Base-by-base conservation (phyloP, 805 yeast species). In the Spathaspora sp. region DNA sequence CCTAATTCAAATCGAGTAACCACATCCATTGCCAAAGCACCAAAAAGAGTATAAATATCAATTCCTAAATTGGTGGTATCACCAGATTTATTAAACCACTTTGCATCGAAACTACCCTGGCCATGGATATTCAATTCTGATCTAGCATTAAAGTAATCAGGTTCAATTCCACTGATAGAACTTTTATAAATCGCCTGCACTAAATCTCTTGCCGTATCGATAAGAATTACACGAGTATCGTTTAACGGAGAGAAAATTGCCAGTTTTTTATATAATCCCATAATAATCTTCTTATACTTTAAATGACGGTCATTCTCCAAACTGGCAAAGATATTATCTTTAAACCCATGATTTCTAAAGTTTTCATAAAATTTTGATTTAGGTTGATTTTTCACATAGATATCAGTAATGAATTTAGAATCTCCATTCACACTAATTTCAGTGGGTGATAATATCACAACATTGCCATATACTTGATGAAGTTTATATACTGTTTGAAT, bases 11-110 rank as follows among this genome's bases (percentile, higher is more conserved):
- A 83, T 18, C 78, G 76, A 1, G 85, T 76, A 1, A 85, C 82
- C 3, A 82, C 85, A 58, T 86, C 91, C 82, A 86, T 80, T 4
- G 92, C 91, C 59, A 86, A 70, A 16, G 84, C 69, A n/a, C 83
- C 83, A 72, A 85, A 86, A n/a, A 86, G 62, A 17, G 80, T 72
- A 57, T 81, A 82, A 2, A 81, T 84, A 48, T 86, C 86, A 40
- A 73, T 68, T 12, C 74, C 75, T 40, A 84, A 59, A 31, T 77
- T 66, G 9, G 59, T 44, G 1, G 50, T 20, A 47, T 50, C 53
- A 11, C 56, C 54, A 3, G 56, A 31, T 14, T 58, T 53, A 42
- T 63, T 62, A 50, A 70, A 65, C 77, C 77, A 73, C n/a, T 48
- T 29, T 1, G 63, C 63, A 19, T 59, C 57, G 16, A 58, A 55